These are phyloP conservation scores for Verticillium zaregamsianum DNA, from an alignment of 2,329 filamentous ascomycete genomes.

Conservation along the genomic window DNA sequence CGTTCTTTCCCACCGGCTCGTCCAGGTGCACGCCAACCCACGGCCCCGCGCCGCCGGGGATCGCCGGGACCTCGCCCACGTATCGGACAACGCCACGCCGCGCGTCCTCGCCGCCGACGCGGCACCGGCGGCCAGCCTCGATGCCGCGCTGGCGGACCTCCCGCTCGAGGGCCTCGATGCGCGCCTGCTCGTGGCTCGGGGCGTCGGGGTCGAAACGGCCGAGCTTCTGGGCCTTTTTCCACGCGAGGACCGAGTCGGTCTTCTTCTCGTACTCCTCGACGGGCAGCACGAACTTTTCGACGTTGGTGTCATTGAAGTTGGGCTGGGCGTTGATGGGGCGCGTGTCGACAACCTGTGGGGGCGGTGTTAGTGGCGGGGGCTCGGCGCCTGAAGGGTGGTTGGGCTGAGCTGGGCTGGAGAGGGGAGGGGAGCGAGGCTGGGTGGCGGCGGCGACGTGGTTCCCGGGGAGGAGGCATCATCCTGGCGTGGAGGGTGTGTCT, in stretches of 20 bases:
- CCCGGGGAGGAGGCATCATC: not conserved
- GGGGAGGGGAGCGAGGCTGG: not conserved
- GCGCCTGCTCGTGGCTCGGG: slow-evolving; percentile 67
- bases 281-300: slow-evolving; percentile 91
- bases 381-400: not conserved
- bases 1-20: slow-evolving; percentile 79
- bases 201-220: slow-evolving; percentile 91
- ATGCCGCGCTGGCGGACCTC: slow-evolving; percentile 70
- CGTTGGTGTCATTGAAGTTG: slow-evolving; percentile 77
- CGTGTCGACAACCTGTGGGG: slow-evolving; percentile 67
- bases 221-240: slow-evolving; percentile 94
- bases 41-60: slow-evolving; percentile 57
- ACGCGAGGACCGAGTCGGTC: slow-evolving; percentile 83
- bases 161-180: slow-evolving; percentile 61
- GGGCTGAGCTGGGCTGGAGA: not conserved
- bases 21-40: slow-evolving; percentile 77
- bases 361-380: not conserved
- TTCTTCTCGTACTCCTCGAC: slow-evolving; percentile 80
- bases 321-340: slow-evolving; percentile 70
- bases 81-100: slow-evolving; percentile 68
- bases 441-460: not conserved
- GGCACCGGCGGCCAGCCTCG: slow-evolving; percentile 57
- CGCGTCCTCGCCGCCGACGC: slow-evolving; percentile 62
- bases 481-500: not conserved
- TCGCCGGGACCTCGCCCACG: slow-evolving; percentile 70